A percentile compares a stretch with the other conserved stretches of the same genome.
Conservation (phyloP, 768 basidiomycete genomes). For the Podaxis sp. region DNA sequence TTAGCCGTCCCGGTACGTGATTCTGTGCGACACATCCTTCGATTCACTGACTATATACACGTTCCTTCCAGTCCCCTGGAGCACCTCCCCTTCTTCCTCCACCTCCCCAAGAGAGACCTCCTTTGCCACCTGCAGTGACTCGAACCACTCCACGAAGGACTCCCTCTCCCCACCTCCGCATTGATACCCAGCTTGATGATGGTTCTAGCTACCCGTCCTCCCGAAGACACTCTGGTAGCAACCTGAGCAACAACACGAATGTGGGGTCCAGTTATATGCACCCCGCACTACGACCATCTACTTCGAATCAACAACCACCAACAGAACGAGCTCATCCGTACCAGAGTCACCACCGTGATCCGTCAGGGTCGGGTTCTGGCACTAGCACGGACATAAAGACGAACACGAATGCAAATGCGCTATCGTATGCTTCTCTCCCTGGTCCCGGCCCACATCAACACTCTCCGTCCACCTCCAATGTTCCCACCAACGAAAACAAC, state of each 20-base stretch:
- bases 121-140: neutral
- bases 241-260: neutral
- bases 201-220: neutral
- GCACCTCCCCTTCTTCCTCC: conserved; percentile 12
- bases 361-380: neutral
- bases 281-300: neutral
- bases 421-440: conserved; percentile 5
- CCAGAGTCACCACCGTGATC: neutral
- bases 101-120: conserved; percentile 8
- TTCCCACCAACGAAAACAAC: neutral
- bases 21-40: too few species aligned
- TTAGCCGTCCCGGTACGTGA: neutral
- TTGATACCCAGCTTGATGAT: neutral
- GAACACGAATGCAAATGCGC: neutral
- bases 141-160: conserved; percentile 6
- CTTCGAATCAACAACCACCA: neutral
- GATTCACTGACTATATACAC: neutral
- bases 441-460: neutral
- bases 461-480: neutral
- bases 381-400: too few species aligned
- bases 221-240: neutral
- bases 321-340: neutral
- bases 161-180: neutral
- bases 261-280: neutral
- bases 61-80: conserved; percentile 1